phyloP scores from a whole-genome alignment of 768 basidiomycete species.

The Rossbeevera mucosa region DNA sequence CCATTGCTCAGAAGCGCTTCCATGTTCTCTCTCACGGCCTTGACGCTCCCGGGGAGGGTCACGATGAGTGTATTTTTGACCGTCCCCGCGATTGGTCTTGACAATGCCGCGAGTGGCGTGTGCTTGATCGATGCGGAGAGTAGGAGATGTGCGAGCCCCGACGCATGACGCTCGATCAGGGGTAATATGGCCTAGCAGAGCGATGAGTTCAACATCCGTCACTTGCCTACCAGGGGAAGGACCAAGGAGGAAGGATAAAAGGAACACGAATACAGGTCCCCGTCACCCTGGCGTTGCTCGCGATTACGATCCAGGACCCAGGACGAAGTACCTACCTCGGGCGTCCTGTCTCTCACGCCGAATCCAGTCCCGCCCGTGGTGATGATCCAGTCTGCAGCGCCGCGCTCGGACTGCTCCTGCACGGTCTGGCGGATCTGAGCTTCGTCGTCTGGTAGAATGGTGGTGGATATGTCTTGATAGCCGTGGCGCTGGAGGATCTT shows the following conservation, averaged over 20 bases:
- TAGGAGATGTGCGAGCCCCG: constrained; percentile 74
- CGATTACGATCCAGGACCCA: neutral
- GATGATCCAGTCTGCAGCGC: constrained; percentile 65
- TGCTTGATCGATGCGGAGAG: constrained; percentile 62
- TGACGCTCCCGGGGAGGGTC: constrained; percentile 81
- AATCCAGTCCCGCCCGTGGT: constrained; percentile 90
- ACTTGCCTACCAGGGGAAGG: neutral
- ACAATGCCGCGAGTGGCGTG: constrained; percentile 77
- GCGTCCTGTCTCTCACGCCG: constrained; percentile 73
- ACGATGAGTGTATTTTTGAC: constrained; percentile 62
- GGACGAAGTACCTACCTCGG: constrained; percentile 51
- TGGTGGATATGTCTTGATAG: constrained; percentile 34
- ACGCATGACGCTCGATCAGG: constrained; percentile 59
- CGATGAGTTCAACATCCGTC: neutral
- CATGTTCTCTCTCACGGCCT: constrained; percentile 79
- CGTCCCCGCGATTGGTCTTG: constrained; percentile 79
- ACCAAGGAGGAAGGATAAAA: neutral
- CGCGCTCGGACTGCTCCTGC: constrained; percentile 40
- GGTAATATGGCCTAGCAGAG: constrained; percentile 49
- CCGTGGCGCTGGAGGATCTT: constrained; percentile 40
- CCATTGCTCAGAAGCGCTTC: constrained; percentile 53
- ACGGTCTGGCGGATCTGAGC: constrained; percentile 46
- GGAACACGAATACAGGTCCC: neutral
- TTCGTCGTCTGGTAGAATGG: constrained; percentile 67
- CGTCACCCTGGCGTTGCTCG: neutral